A percentile compares a stretch with the other conserved stretches of the same genome.
Evolutionary conservation across 2,329 filamentous ascomycete species (phyloP).

Genomic region (Kalmusia sp.): DNA sequence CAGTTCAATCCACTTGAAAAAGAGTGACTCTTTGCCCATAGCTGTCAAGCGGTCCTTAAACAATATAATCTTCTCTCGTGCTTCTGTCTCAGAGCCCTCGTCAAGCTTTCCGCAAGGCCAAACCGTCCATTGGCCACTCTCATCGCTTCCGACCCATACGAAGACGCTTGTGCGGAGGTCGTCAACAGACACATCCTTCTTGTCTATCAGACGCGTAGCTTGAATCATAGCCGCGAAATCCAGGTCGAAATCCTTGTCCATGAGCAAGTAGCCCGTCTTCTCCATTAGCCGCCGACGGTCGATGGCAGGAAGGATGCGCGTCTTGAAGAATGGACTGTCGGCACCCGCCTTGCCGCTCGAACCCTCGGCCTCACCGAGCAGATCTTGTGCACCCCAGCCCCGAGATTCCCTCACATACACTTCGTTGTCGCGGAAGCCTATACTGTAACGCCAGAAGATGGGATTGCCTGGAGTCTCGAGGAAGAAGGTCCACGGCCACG

Average conservation of each 20-base stretch:
- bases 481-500: slow-evolving; percentile 61
- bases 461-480: slow-evolving; percentile 70
- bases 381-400: slow-evolving; percentile 70
- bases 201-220: slow-evolving; percentile 73
- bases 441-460: slow-evolving; percentile 72
- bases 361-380: slow-evolving; percentile 58
- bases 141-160: slow-evolving; percentile 39
- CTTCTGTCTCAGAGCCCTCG: slow-evolving; percentile 64
- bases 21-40: slow-evolving; percentile 85
- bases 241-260: slow-evolving; percentile 85
- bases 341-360: slow-evolving; percentile 55
- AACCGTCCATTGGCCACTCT: slow-evolving; percentile 71
- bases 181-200: slow-evolving; percentile 65
- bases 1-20: slow-evolving; percentile 92
- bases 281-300: slow-evolving; percentile 69
- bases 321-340: slow-evolving; percentile 64
- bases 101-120: slow-evolving; percentile 66
- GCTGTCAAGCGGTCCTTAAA: slow-evolving; percentile 79
- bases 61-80: slow-evolving; percentile 75
- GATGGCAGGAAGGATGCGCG: slow-evolving; percentile 72
- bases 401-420: slow-evolving; percentile 81
- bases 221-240: slow-evolving; percentile 83
- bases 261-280: slow-evolving; percentile 88
- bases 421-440: slow-evolving; percentile 82
- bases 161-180: slow-evolving; percentile 73